Evolutionary conservation across 768 basidiomycete genomes (phyloP).

Genomic region (Heimioporus sp.): DNA sequence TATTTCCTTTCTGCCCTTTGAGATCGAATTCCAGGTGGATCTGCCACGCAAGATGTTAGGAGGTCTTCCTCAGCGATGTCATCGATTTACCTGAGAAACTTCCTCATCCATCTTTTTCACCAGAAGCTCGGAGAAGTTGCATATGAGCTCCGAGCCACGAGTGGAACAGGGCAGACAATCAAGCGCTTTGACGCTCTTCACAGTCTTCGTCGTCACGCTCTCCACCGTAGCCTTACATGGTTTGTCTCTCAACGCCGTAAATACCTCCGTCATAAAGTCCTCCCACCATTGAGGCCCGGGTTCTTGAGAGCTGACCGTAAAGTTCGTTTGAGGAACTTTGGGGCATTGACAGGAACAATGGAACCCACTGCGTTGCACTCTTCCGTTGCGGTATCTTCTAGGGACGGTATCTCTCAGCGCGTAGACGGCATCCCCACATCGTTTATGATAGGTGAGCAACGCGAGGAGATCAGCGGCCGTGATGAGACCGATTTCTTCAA

Average conservation of each 20-base stretch:
- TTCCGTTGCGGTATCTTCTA: neutral
- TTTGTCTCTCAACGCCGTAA: conserved; percentile 13
- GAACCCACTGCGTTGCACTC: no score
- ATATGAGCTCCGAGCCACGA: conserved; percentile 8
- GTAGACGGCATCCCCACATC: conserved; percentile 15
- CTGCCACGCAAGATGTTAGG: neutral
- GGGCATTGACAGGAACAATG: neutral
- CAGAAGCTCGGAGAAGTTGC: conserved; percentile 11
- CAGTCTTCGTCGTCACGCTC: neutral
- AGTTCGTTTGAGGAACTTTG: neutral
- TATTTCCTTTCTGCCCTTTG: no score
- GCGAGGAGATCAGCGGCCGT: conserved; percentile 23
- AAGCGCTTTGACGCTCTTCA: neutral
- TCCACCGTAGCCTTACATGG: conserved; percentile 13
- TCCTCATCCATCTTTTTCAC: conserved; percentile 7
- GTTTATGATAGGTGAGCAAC: conserved; percentile 19
- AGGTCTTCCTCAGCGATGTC: neutral
- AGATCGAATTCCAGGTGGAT: conserved; percentile 1
- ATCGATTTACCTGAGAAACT: conserved; percentile 11
- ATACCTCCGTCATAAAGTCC: conserved; percentile 14
- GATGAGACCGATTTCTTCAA: conserved; percentile 28
- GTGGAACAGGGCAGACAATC: conserved; percentile 3
- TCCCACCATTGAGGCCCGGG: conserved; percentile 24
- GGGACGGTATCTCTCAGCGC: neutral
- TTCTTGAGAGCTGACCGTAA: neutral